Base-by-base conservation (phyloP, 2,329 filamentous ascomycete genomes). In the Hortaea werneckii region DNA sequence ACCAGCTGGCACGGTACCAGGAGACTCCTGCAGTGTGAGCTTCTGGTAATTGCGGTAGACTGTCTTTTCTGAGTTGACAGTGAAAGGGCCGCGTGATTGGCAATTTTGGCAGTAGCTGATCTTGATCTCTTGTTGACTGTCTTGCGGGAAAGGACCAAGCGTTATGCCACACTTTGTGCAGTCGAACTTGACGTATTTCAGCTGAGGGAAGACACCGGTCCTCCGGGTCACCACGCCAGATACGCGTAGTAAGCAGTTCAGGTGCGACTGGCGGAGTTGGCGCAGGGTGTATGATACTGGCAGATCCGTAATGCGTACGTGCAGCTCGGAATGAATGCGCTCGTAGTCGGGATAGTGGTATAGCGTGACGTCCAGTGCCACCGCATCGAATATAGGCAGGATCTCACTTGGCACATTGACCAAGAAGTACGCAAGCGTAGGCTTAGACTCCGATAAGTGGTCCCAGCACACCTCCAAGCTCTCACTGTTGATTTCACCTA, bases 11-110 rank as follows among this genome's bases (percentile, higher is more conserved):
- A 98, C 92, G 5, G 92, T 96, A 45, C 92, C 94, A 4, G 92
- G 92, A 0, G 94, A 95, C 66, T 98, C 92, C 62, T 98, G 92
- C 9, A 98, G 77, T 0, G 92, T 98, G 57, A 98, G 74, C 64
- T 95, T 98, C 66, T 98, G 92, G 68, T 95, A 98, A 67, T 98
- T 98, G 52, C 92, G 85, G 70, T 98, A 98, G 11, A 98, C 85
- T 0, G 92, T 98, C 74, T 95, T 94, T 65, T 96, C 92, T 4
- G 88, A 92, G 69, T 96, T 96, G 54, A 98, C 73, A 0, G 83
- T 94, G 62, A 98, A 98, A 0, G 92, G 94, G 0, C 92, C 92
- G 37, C 87, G 82, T 35, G 87, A 94, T 68, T 96, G 90, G 68
- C 92, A 98, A 64, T 86, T 92, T 63, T 95, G 90, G 64, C 92